A percentile compares a stretch with the other conserved stretches of the same genome.
Conservation (phyloP, 208 protist species). For the Leishmania turanica region DNA sequence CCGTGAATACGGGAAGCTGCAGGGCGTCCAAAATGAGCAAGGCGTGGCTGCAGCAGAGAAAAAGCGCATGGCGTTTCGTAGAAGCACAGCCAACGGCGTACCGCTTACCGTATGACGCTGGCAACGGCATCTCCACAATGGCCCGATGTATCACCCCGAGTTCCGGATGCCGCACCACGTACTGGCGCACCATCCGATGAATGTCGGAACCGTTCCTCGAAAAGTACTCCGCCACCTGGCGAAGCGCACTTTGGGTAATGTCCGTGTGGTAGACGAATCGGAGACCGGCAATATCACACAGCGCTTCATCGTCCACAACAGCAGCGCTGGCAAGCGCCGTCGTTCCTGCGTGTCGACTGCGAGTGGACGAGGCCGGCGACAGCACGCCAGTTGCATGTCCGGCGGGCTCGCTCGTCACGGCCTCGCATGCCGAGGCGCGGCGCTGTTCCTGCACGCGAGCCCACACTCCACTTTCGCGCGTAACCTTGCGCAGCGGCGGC, state of each 20-base stretch:
- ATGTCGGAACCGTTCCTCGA: constrained; percentile 49
- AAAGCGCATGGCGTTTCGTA: constrained; percentile 51
- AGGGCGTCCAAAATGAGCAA: constrained; percentile 57
- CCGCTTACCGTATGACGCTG: constrained; percentile 50
- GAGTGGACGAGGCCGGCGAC: not conserved
- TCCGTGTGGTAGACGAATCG: constrained; percentile 55
- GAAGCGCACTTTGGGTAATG: constrained; percentile 26
- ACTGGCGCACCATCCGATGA: constrained; percentile 64
- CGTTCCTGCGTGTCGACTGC: not conserved
- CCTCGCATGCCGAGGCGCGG: not conserved
- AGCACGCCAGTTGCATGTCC: not conserved
- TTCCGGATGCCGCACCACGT: constrained; percentile 41
- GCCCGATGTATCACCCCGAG: constrained; percentile 73
- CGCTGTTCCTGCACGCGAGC: constrained; percentile 36
- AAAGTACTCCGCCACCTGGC: constrained; percentile 34
- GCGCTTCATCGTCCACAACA: constrained; percentile 54
- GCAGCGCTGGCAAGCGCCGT: not conserved
- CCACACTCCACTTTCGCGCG: constrained; percentile 55
- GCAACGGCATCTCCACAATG: constrained; percentile 73
- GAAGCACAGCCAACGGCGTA: constrained; percentile 71
- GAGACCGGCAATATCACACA: constrained; percentile 69
- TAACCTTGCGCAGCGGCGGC: constrained; percentile 81
- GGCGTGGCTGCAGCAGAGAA: constrained; percentile 70
- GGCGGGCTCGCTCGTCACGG: not conserved
- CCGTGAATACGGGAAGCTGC: constrained; percentile 58